Evolutionary conservation across 768 basidiomycete genomes (phyloP).

Genomic region (Termitomyces sp.): DNA sequence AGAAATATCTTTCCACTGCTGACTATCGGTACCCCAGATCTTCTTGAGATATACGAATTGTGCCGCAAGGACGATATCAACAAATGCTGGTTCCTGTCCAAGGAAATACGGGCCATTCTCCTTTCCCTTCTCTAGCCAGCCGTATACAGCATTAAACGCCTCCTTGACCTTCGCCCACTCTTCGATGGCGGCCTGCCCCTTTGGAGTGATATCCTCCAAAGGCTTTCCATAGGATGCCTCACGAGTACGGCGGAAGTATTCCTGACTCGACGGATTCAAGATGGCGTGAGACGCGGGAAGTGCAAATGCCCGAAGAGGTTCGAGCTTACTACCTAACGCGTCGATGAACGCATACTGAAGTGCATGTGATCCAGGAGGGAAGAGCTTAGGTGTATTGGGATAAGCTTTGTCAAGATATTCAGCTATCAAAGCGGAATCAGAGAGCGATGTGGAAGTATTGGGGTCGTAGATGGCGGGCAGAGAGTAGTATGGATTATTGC

Average conservation of each 20-base stretch:
- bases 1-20: slow-evolving; percentile 38
- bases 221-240: slow-evolving; percentile 27
- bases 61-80: slow-evolving; percentile 35
- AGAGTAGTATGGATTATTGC: slow-evolving; percentile 33
- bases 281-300: slow-evolving; percentile 19
- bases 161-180: slow-evolving; percentile 36
- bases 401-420: slow-evolving; percentile 43
- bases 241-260: slow-evolving; percentile 36
- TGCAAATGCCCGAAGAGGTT: slow-evolving; percentile 14
- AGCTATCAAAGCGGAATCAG: slow-evolving; percentile 41
- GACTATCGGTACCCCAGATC: slow-evolving; percentile 32
- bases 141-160: slow-evolving; percentile 23
- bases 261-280: slow-evolving; percentile 31
- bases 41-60: slow-evolving; percentile 27
- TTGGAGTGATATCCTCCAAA: slow-evolving; percentile 33
- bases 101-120: slow-evolving; percentile 29
- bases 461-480: slow-evolving; percentile 40
- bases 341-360: slow-evolving; percentile 18
- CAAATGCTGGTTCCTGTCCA: slow-evolving; percentile 33
- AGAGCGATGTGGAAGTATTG: slow-evolving; percentile 26
- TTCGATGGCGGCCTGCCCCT: slow-evolving; percentile 23
- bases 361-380: slow-evolving; percentile 17
- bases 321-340: slow-evolving; percentile 9
- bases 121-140: slow-evolving; percentile 27
- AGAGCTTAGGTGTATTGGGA: slow-evolving; percentile 26